These are phyloP conservation scores for Delonix regia DNA, from an alignment of 306 rosid species.

Conservation along the genomic window DNA sequence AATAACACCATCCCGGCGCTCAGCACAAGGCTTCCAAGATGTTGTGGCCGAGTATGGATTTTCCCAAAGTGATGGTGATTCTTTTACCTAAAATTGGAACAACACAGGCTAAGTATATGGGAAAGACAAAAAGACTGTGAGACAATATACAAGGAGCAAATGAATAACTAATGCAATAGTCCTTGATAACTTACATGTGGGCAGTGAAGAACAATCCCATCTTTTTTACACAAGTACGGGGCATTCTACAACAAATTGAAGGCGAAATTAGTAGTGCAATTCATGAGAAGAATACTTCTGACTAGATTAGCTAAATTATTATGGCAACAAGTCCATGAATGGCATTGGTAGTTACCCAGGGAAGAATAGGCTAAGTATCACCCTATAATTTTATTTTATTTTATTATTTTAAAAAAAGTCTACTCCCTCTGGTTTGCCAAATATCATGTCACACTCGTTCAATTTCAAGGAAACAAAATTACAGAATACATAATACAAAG, in stretches of 20 bases:
- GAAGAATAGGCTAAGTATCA: background rate
- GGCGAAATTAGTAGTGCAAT: constrained; percentile 21
- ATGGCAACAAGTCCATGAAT: background rate
- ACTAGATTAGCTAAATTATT: background rate
- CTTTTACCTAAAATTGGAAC: constrained; percentile 69
- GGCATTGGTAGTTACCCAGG: background rate
- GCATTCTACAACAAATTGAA: constrained; percentile 64
- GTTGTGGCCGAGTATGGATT: constrained; percentile 93
- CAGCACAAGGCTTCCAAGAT: constrained; percentile 99
- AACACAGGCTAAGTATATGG: background rate
- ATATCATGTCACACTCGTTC: background rate
- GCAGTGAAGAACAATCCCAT: constrained; percentile 92
- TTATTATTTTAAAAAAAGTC: background rate
- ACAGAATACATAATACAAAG: background rate
- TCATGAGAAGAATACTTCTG: constrained; percentile 4
- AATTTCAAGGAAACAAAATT: background rate
- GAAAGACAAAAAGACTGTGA: background rate
- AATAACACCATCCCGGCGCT: constrained; percentile 80
- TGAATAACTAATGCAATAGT: constrained; percentile 29
- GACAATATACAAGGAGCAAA: background rate
- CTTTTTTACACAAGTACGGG: constrained; percentile 89
- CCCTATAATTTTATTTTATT: too few species aligned
- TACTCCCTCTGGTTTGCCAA: background rate
- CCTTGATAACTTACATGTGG: constrained; percentile 71
- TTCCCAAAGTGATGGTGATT: constrained; percentile 92